These are phyloP conservation scores for Corylus avellana DNA, from an alignment of 306 rosid species.

Conservation along the genomic window DNA sequence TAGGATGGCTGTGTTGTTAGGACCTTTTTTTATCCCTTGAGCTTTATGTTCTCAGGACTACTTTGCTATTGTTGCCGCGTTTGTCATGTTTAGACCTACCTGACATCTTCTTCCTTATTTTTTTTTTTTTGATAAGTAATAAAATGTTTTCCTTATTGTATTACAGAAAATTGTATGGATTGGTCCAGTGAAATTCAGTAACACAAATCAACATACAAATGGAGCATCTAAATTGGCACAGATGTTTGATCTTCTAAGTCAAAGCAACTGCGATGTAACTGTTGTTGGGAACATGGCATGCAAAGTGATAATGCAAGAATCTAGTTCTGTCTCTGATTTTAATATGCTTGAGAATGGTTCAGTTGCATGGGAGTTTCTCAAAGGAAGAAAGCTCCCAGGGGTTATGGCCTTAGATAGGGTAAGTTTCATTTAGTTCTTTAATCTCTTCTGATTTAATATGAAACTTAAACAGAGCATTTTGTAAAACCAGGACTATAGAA, in stretches of 20 bases:
- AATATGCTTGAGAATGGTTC: conserved; percentile 69
- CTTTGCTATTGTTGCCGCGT: conserved; percentile 9
- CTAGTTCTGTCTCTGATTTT: conserved; percentile 41
- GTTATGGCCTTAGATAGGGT: conserved; percentile 78
- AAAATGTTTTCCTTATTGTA: conserved; percentile 25
- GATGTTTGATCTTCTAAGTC: conserved; percentile 55
- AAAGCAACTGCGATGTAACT: conserved; percentile 55
- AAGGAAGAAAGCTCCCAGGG: conserved; percentile 90
- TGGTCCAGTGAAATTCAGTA: conserved; percentile 71
- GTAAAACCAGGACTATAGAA: not conserved
- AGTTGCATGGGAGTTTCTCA: conserved; percentile 86
- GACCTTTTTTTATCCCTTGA: too few relatives aligned
- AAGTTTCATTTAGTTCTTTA: conserved; percentile 25
- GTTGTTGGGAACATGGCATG: conserved; percentile 67
- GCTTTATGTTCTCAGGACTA: not conserved
- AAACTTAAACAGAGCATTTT: conserved; percentile 4
- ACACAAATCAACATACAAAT: conserved; percentile 33
- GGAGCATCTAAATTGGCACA: conserved; percentile 69
- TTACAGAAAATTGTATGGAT: conserved; percentile 79
- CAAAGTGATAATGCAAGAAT: conserved; percentile 53
- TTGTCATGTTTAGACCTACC: not conserved
- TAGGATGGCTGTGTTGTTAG: conserved; percentile 5
- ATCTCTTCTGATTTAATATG: conserved; percentile 9
- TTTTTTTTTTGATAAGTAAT: too few relatives aligned
- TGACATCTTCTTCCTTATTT: conserved; percentile 23